Conservation (phyloP, 768 basidiomycete species). For the Mycena rebaudengoi region DNA sequence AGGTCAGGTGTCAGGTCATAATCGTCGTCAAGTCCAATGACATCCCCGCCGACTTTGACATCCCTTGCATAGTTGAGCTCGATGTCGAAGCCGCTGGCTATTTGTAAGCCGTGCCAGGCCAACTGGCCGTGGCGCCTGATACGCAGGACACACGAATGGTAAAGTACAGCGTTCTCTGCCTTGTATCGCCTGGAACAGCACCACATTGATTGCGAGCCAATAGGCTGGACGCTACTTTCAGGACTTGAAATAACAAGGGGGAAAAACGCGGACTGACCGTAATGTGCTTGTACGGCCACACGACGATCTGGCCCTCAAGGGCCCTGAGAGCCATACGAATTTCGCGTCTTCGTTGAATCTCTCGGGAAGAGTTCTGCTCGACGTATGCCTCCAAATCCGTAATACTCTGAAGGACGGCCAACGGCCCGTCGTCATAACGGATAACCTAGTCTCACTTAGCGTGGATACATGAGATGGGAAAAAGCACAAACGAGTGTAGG, state of each 20-base stretch:
- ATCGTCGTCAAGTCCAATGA: slow-evolving; percentile 72
- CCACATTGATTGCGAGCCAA: slow-evolving; percentile 55
- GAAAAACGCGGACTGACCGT: slow-evolving; percentile 49
- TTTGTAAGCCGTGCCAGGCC: slow-evolving; percentile 57
- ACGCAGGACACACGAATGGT: slow-evolving; percentile 54
- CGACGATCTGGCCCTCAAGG: slow-evolving; percentile 67
- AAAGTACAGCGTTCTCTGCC: slow-evolving; percentile 57
- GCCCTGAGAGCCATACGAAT: slow-evolving; percentile 71
- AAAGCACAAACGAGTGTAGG: slow-evolving; percentile 64
- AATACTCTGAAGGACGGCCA: slow-evolving; percentile 54
- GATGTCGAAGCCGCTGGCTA: slow-evolving; percentile 77
- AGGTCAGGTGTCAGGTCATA: slow-evolving; percentile 69
- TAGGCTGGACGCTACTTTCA: slow-evolving; percentile 41
- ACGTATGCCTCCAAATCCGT: slow-evolving; percentile 67
- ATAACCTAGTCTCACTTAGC: slow-evolving; percentile 57
- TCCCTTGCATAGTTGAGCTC: slow-evolving; percentile 63
- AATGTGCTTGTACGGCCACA: slow-evolving; percentile 71
- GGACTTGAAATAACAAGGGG: slow-evolving; percentile 5
- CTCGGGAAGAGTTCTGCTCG: slow-evolving; percentile 62
- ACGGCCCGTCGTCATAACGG: slow-evolving; percentile 69
- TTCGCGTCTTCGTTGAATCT: slow-evolving; percentile 59
- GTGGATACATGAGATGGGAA: background rate
- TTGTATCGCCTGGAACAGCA: slow-evolving; percentile 58
- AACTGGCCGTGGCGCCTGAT: slow-evolving; percentile 64
- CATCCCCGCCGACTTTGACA: slow-evolving; percentile 55